A percentile compares a stretch with the other conserved stretches of the same genome.
These are phyloP conservation scores for Gliomastix tumulicola DNA, from an alignment of 2,329 filamentous ascomycete species.

Conservation along the genomic window DNA sequence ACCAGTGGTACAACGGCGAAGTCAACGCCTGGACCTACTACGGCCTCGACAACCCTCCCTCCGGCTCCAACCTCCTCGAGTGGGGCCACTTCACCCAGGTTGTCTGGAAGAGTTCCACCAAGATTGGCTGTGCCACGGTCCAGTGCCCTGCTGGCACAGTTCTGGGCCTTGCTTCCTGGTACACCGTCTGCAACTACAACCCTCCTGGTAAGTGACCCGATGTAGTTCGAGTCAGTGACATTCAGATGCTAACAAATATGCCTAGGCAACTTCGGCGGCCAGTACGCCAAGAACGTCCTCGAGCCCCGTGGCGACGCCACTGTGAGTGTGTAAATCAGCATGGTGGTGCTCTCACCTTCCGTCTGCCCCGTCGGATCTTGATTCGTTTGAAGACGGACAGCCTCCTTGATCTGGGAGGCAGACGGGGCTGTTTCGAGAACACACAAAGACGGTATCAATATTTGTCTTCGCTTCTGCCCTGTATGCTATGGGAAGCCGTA, in stretches of 20 bases:
- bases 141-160: constrained; percentile 53
- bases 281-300: constrained; percentile 43
- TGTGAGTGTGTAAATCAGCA: constrained; percentile 19
- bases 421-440: too few species aligned
- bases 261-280: constrained; percentile 44
- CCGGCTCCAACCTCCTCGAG: constrained; percentile 52
- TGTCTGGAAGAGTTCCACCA: constrained; percentile 29
- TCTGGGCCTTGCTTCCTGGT: constrained; percentile 48
- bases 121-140: constrained; percentile 55
- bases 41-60: constrained; percentile 40
- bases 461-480: too few species aligned
- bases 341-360: too few species aligned
- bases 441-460: too few species aligned
- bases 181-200: constrained; percentile 85
- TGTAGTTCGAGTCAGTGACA: background rate
- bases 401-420: too few species aligned
- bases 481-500: too few species aligned
- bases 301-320: constrained; percentile 20
- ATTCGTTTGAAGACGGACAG: too few species aligned
- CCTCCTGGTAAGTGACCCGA: constrained; percentile 54
- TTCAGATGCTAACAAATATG: constrained; percentile 6
- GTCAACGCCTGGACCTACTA: constrained; percentile 56
- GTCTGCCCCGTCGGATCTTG: too few species aligned
- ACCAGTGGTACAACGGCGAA: constrained; percentile 88
- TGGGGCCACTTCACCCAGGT: constrained; percentile 52